Conservation (phyloP, 2,329 filamentous ascomycete genomes). For the Dactylellina sp. region DNA sequence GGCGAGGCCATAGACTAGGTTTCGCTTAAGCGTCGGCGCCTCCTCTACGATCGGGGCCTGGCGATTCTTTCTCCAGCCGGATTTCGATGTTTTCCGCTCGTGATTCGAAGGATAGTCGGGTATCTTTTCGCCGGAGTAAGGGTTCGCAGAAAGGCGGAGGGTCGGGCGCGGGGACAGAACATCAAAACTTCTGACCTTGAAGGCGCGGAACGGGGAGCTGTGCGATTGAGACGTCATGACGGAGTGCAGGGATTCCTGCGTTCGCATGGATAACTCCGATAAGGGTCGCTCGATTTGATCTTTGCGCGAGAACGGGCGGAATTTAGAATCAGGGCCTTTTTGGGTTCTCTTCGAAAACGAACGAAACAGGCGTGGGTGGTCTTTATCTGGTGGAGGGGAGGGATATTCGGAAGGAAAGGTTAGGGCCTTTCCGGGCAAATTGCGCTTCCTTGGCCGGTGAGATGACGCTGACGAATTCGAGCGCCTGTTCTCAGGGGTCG, state of each 20-base stretch:
- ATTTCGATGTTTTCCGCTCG: conserved; percentile 63
- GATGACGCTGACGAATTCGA: conserved; percentile 59
- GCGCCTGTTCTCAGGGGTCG: conserved; percentile 52
- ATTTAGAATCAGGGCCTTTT: conserved; percentile 24
- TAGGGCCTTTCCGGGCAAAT: conserved; percentile 44
- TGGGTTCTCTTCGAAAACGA: conserved; percentile 41
- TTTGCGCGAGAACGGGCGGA: conserved; percentile 52
- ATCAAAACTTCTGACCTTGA: conserved; percentile 81
- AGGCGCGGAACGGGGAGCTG: conserved; percentile 66
- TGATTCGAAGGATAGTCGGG: conserved; percentile 67
- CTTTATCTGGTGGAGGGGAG: conserved; percentile 53
- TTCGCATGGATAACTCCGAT: conserved; percentile 58
- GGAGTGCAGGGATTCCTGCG: conserved; percentile 53
- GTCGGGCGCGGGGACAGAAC: conserved; percentile 87
- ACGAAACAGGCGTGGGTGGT: conserved; percentile 47
- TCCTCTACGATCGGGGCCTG: conserved; percentile 72
- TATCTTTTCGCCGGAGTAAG: conserved; percentile 69
- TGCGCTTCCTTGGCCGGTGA: conserved; percentile 57
- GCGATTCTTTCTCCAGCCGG: conserved; percentile 69
- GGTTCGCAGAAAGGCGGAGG: conserved; percentile 74
- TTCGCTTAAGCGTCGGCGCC: conserved; percentile 66
- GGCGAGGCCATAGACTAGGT: conserved; percentile 75
- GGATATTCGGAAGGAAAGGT: conserved; percentile 52
- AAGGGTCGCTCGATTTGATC: conserved; percentile 52
- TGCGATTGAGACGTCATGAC: conserved; percentile 58